A percentile compares a stretch with the other conserved stretches of the same genome.
phyloP scores from a whole-genome alignment of 192 early-diverging fungal species.

The Coemansia furcata region DNA sequence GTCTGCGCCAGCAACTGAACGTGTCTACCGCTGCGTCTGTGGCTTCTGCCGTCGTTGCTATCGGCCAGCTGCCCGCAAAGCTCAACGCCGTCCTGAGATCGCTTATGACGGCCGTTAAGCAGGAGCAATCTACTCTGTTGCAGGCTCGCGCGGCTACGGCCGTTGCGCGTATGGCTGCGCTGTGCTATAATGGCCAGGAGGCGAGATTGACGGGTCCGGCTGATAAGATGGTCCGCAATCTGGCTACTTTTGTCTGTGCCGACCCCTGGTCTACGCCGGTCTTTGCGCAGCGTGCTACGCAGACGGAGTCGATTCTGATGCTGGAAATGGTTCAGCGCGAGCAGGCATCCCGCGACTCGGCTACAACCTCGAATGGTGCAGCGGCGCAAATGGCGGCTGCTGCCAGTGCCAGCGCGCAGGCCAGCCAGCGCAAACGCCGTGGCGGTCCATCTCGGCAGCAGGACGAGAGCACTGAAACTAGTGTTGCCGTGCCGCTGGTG shows the following conservation, averaged over 20 bases:
- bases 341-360: slow-evolving; percentile 6
- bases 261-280: slow-evolving; percentile 75
- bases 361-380: slow-evolving; percentile 4
- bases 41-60: slow-evolving; percentile 76
- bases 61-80: slow-evolving; percentile 76
- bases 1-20: slow-evolving; percentile 63
- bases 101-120: slow-evolving; percentile 84
- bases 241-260: slow-evolving; percentile 79
- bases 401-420: slow-evolving; percentile 38
- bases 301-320: slow-evolving; percentile 35
- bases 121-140: slow-evolving; percentile 56
- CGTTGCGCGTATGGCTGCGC: slow-evolving; percentile 46
- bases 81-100: slow-evolving; percentile 81
- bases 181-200: slow-evolving; percentile 20
- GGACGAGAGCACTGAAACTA: background rate
- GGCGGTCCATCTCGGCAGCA: background rate
- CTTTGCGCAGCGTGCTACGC: slow-evolving; percentile 42
- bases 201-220: slow-evolving; percentile 49
- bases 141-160: slow-evolving; percentile 59
- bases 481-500: slow-evolving; percentile 26
- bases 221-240: slow-evolving; percentile 88
- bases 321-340: slow-evolving; percentile 46
- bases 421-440: slow-evolving; percentile 37
- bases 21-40: slow-evolving; percentile 61
- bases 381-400: slow-evolving; percentile 36